Evolutionary conservation across 2,329 filamentous ascomycete species (phyloP).

Genomic region (Nothopassalora personata): DNA sequence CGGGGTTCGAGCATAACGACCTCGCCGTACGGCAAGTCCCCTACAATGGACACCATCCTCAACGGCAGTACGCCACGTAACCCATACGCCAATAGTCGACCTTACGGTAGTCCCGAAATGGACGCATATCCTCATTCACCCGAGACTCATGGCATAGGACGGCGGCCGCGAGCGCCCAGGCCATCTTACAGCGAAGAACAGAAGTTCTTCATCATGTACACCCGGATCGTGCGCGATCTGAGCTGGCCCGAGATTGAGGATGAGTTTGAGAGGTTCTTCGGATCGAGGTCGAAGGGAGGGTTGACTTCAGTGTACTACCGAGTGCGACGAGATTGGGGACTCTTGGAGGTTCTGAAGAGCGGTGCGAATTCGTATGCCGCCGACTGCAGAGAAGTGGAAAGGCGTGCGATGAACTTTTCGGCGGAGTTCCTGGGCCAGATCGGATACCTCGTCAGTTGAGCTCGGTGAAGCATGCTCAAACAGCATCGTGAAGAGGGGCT

Average conservation of each 20-base stretch:
- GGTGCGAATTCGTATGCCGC: constrained; percentile 23
- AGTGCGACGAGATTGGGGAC: constrained; percentile 30
- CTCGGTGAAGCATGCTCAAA: background rate
- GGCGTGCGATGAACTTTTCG: constrained; percentile 26
- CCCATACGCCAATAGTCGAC: background rate
- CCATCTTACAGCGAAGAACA: constrained; percentile 33
- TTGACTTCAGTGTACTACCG: constrained; percentile 33
- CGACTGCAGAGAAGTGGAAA: constrained; percentile 25
- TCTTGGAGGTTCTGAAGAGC: constrained; percentile 30
- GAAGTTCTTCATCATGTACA: constrained; percentile 33
- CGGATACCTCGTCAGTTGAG: constrained; percentile 21
- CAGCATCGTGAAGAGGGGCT: background rate
- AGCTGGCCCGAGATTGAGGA: constrained; percentile 30
- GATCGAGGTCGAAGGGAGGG: constrained; percentile 28
- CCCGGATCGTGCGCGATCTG: constrained; percentile 26
- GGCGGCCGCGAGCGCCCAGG: constrained; percentile 23
- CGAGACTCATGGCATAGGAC: constrained; percentile 2
- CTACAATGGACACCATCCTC: background rate
- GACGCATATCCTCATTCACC: background rate
- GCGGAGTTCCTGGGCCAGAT: constrained; percentile 27
- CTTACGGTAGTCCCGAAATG: background rate
- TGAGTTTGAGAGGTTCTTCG: constrained; percentile 22
- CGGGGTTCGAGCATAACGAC: background rate
- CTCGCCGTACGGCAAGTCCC: background rate
- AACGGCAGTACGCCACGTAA: background rate